Percentiles rank a stretch among this genome's conserved stretches.
These are phyloP conservation scores for Syncephalastrum monosporum DNA, from an alignment of 371 early-diverging fungal genomes.

Conservation along the genomic window DNA sequence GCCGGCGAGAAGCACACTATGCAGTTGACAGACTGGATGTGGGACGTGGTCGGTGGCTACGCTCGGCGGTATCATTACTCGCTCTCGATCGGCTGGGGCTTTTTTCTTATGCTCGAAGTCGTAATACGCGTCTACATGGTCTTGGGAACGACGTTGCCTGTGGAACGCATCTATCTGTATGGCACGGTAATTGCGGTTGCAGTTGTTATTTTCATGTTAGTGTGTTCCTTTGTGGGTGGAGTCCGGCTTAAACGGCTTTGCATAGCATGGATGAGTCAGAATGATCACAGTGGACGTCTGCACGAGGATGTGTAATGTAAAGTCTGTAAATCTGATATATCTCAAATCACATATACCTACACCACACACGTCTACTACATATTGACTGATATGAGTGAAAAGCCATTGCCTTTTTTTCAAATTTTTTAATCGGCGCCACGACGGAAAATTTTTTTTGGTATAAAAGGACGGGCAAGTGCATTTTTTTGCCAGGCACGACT, in stretches of 20 bases:
- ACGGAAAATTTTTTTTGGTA: too few relatives aligned
- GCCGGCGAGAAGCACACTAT: constrained; percentile 18
- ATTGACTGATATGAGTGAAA: too few relatives aligned
- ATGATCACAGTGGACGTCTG: neutral
- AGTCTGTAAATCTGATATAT: too few relatives aligned
- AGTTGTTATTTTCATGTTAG: constrained; percentile 2
- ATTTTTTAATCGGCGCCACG: too few relatives aligned
- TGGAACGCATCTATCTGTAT: constrained; percentile 21
- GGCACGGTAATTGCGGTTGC: constrained; percentile 18
- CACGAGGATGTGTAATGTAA: too few relatives aligned
- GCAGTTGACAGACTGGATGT: constrained; percentile 25
- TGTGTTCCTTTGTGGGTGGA: neutral
- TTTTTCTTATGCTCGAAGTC: constrained; percentile 4
- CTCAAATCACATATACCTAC: too few relatives aligned
- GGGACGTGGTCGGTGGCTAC: constrained; percentile 10
- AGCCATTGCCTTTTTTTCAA: too few relatives aligned
- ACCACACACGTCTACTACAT: too few relatives aligned
- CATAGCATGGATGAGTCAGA: neutral
- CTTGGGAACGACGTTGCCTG: neutral
- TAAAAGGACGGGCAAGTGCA: too few relatives aligned
- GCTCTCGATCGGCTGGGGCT: constrained; percentile 10
- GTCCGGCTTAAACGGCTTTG: neutral
- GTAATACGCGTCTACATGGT: constrained; percentile 8
- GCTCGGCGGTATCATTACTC: constrained; percentile 1
- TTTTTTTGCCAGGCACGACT: constrained; percentile 22